These are phyloP conservation scores for Collybiopsis luxurians DNA, from an alignment of 768 basidiomycete genomes.

Conservation along the genomic window DNA sequence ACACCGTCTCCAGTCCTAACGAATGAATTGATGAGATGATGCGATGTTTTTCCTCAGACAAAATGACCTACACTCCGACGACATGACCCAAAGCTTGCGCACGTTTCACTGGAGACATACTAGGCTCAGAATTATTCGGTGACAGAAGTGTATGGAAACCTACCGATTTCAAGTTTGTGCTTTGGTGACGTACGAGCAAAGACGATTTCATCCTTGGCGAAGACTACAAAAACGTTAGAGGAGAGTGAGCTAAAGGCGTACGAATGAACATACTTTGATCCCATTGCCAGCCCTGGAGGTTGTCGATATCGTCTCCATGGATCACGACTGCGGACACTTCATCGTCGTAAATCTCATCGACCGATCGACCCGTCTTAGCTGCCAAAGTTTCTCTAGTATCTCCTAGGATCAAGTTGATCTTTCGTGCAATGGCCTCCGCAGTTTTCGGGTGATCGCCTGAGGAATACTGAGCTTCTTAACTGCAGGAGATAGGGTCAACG, in stretches of 20 bases:
- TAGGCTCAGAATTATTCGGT: not conserved
- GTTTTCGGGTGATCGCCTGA: constrained; percentile 73
- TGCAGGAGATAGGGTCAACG: not conserved
- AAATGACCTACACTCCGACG: constrained; percentile 59
- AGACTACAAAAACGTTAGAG: constrained; percentile 37
- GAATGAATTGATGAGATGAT: no score
- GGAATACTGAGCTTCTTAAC: not conserved
- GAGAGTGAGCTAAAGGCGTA: not conserved
- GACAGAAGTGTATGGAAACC: constrained; percentile 13
- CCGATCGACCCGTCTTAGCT: constrained; percentile 49
- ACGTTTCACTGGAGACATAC: constrained; percentile 50
- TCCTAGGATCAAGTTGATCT: constrained; percentile 67
- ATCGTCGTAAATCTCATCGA: constrained; percentile 65
- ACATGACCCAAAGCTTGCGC: constrained; percentile 71
- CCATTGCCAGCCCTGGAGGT: constrained; percentile 70
- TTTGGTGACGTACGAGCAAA: constrained; percentile 72
- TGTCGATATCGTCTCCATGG: constrained; percentile 67
- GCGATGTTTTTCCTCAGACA: no score
- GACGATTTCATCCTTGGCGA: constrained; percentile 66
- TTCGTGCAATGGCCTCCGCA: constrained; percentile 70
- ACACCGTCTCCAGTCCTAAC: constrained; percentile 72
- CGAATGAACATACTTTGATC: constrained; percentile 57
- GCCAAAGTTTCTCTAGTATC: constrained; percentile 62
- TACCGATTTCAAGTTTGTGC: constrained; percentile 73
- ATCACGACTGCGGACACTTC: constrained; percentile 65